phyloP scores from a whole-genome alignment of 768 basidiomycete genomes.

The Rhizopogon rudus region DNA sequence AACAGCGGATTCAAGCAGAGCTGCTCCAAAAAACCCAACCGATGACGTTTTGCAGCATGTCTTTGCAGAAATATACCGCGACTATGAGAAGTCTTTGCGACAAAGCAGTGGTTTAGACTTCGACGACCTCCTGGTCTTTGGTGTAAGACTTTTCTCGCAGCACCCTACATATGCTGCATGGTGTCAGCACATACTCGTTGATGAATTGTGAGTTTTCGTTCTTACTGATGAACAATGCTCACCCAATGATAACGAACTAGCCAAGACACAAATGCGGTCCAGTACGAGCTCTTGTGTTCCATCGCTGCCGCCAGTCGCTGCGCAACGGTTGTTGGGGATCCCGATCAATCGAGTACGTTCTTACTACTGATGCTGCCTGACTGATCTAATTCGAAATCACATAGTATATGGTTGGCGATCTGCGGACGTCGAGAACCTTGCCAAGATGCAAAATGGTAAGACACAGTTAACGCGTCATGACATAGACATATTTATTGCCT shows the following conservation, averaged over 20 bases:
- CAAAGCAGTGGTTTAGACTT: slow-evolving; percentile 77
- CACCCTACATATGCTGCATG: slow-evolving; percentile 47
- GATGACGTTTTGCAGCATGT: slow-evolving; percentile 32
- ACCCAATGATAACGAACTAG: slow-evolving; percentile 21
- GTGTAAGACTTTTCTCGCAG: slow-evolving; percentile 55
- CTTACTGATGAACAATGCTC: background rate
- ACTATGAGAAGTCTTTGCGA: slow-evolving; percentile 60
- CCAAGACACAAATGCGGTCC: slow-evolving; percentile 78
- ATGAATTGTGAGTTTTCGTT: slow-evolving; percentile 20
- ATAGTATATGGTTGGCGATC: slow-evolving; percentile 85
- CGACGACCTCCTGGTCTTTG: slow-evolving; percentile 77
- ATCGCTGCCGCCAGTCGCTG: slow-evolving; percentile 51
- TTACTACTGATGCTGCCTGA: background rate
- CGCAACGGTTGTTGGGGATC: slow-evolving; percentile 84
- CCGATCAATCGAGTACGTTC: slow-evolving; percentile 80
- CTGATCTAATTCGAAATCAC: background rate
- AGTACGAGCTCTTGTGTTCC: slow-evolving; percentile 73
- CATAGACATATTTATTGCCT: background rate
- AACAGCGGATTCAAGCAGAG: slow-evolving; percentile 5
- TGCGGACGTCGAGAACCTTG: slow-evolving; percentile 71
- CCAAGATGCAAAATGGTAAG: slow-evolving; percentile 62
- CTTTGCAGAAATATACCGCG: slow-evolving; percentile 50
- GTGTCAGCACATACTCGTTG: slow-evolving; percentile 70
- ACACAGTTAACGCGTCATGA: background rate
- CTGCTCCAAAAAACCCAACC: background rate